Percentiles rank a stretch among this genome's conserved stretches.
phyloP scores from a whole-genome alignment of 805 yeast species.

The Wickerhamomyces sydowiorum region DNA sequence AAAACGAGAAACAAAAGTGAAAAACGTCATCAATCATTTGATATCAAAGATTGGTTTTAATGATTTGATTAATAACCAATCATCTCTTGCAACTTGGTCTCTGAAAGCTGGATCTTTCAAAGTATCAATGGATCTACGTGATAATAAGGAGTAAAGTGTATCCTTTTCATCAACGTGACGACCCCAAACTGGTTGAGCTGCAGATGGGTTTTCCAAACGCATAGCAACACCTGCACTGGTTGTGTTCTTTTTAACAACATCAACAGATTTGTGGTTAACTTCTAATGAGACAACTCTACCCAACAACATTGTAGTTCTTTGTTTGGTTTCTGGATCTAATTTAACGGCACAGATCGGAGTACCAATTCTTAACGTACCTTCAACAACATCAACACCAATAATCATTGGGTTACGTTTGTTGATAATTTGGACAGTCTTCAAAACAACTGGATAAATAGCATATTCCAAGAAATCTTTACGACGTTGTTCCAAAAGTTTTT shows the following conservation, averaged over 20 bases:
- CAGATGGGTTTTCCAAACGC: conserved; percentile 89
- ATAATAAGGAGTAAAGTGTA: conserved; percentile 78
- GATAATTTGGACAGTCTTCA: conserved; percentile 91
- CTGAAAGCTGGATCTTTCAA: conserved; percentile 98
- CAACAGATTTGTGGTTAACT: conserved; percentile 86
- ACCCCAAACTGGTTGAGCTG: conserved; percentile 97
- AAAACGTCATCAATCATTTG: conserved; percentile 22
- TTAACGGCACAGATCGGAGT: conserved; percentile 96
- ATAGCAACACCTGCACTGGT: conserved; percentile 98
- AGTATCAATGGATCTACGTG: conserved; percentile 92
- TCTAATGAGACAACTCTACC: conserved; percentile 93
- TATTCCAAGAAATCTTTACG: conserved; percentile 82
- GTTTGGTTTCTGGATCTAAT: conserved; percentile 78
- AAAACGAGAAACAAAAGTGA: neutral
- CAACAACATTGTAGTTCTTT: conserved; percentile 56
- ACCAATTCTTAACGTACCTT: conserved; percentile 85
- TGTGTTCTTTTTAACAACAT: conserved; percentile 84
- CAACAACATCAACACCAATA: conserved; percentile 95
- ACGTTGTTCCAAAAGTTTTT: conserved; percentile 79
- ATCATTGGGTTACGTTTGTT: conserved; percentile 99
- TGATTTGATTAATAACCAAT: conserved; percentile 88
- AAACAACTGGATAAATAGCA: conserved; percentile 93
- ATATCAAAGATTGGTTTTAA: conserved; percentile 87
- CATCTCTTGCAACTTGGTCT: conserved; percentile 88
- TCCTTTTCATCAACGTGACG: conserved; percentile 97